These are phyloP conservation scores for Claviceps capensis DNA, from an alignment of 2,329 filamentous ascomycete genomes.

Conservation along the genomic window DNA sequence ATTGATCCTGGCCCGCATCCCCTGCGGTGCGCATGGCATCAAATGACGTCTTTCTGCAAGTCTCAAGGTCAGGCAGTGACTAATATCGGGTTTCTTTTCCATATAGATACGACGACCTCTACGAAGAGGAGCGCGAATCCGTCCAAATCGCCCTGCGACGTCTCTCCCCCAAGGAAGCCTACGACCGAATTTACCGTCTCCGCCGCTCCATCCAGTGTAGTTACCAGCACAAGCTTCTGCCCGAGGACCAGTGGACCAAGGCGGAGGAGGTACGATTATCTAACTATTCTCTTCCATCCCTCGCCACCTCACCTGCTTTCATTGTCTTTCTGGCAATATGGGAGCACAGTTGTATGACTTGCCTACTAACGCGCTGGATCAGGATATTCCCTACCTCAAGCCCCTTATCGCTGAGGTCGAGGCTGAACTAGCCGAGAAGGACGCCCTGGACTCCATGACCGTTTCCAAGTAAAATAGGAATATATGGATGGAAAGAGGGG, in stretches of 20 bases:
- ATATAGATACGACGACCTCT: constrained; percentile 86
- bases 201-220: constrained; percentile 80
- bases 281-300: not conserved
- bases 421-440: constrained; percentile 36
- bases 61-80: constrained; percentile 3
- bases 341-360: no score
- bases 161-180: constrained; percentile 76
- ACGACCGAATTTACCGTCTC: constrained; percentile 95
- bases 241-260: constrained; percentile 48
- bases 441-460: constrained; percentile 35
- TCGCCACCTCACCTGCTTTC: not conserved
- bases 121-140: constrained; percentile 79
- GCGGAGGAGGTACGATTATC: constrained; percentile 30
- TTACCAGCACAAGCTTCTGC: constrained; percentile 49
- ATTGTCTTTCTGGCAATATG: not conserved
- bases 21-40: not conserved
- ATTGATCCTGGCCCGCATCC: no score
- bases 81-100: constrained; percentile 11
- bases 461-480: constrained; percentile 35
- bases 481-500: not conserved
- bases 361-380: not conserved
- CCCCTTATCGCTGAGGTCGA: constrained; percentile 39
- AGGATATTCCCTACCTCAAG: constrained; percentile 41
- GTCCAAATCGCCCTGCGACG: constrained; percentile 84
- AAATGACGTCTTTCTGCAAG: not conserved